Evolutionary conservation across 768 basidiomycete genomes (phyloP).

Genomic region (Dacryopinax spathularia): DNA sequence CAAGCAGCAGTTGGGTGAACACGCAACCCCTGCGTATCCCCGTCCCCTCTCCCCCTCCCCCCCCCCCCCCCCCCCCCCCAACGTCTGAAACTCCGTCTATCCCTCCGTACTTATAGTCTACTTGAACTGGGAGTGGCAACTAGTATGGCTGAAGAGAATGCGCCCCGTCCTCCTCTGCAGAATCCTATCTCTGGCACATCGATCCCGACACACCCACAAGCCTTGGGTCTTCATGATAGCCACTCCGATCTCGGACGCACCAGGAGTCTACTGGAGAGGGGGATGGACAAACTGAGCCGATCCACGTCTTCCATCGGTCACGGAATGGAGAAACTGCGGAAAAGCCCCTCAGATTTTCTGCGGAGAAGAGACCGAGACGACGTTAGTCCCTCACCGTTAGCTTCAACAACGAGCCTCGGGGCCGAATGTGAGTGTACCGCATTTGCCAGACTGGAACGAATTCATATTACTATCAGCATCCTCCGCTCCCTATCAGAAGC

Average conservation of each 20-base stretch:
- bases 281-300: background rate
- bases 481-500: too few relatives aligned
- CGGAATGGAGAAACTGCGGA: conserved; percentile 21
- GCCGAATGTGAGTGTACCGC: background rate
- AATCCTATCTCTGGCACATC: conserved; percentile 18
- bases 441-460: too few relatives aligned
- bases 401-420: conserved; percentile 14
- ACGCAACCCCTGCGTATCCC: too few relatives aligned
- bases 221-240: conserved; percentile 11
- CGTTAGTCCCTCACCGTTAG: conserved; percentile 34
- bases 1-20: too few relatives aligned
- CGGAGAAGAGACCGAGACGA: conserved; percentile 37
- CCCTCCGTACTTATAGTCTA: too few relatives aligned
- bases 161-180: conserved; percentile 14
- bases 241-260: conserved; percentile 17
- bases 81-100: background rate
- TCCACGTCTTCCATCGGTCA: conserved; percentile 15
- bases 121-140: background rate
- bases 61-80: background rate
- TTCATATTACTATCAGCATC: too few relatives aligned
- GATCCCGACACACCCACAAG: conserved; percentile 13
- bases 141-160: background rate
- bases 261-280: conserved; percentile 19
- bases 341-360: conserved; percentile 33
- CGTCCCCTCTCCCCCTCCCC: background rate